A percentile compares a stretch with the other conserved stretches of the same genome.
Evolutionary conservation across 768 basidiomycete species (phyloP).

Genomic region (Tubosaeta sp.): DNA sequence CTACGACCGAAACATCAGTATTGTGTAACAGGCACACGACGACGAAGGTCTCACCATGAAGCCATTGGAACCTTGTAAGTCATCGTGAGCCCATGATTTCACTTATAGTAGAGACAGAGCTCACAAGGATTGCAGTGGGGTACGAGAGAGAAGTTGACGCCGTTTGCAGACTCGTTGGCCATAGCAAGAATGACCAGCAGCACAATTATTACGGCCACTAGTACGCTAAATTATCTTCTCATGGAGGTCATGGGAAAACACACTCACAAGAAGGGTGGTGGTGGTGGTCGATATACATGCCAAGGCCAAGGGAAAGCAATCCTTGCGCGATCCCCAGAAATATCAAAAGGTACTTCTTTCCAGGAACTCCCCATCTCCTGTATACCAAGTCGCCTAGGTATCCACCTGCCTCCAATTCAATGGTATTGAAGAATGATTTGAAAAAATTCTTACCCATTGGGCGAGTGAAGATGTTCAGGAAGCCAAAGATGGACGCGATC

Average conservation of each 20-base stretch:
- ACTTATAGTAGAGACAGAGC: constrained; percentile 4
- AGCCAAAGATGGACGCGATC: constrained; percentile 35
- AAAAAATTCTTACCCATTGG: constrained; percentile 31
- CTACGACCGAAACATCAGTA: background rate
- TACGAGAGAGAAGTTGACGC: constrained; percentile 47
- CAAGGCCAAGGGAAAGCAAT: constrained; percentile 39
- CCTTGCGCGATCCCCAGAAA: constrained; percentile 44
- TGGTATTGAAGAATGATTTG: background rate
- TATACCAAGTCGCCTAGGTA: constrained; percentile 46
- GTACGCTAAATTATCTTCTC: background rate
- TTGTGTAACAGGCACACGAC: background rate
- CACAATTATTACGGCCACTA: constrained; percentile 34
- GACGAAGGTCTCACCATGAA: constrained; percentile 26
- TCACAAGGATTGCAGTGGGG: constrained; percentile 46
- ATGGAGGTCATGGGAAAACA: background rate
- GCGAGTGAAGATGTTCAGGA: constrained; percentile 49
- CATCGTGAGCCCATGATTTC: background rate
- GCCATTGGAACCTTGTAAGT: constrained; percentile 26
- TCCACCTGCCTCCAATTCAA: constrained; percentile 29
- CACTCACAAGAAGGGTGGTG: constrained; percentile 17
- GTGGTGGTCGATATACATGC: constrained; percentile 37
- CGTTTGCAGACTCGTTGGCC: constrained; percentile 43
- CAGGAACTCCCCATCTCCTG: constrained; percentile 35
- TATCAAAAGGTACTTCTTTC: constrained; percentile 48
- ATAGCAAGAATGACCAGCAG: constrained; percentile 37